Percentiles rank a stretch among this genome's conserved stretches.
phyloP scores from a whole-genome alignment of 2,329 filamentous ascomycete species.

The Colletotrichum costaricense region DNA sequence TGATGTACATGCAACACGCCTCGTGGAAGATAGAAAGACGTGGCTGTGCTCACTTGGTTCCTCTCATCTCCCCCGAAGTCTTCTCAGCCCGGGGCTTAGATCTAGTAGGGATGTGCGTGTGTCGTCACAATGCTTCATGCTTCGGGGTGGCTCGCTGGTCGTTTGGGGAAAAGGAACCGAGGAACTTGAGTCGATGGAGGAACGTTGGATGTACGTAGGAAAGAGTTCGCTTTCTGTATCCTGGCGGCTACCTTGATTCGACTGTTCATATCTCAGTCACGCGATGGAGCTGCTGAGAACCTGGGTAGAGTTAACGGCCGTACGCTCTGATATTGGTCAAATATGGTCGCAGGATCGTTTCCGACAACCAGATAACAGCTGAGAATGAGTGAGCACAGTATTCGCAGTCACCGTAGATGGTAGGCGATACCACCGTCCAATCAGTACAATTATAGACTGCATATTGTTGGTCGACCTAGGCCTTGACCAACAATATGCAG shows the following conservation, averaged over 20 bases:
- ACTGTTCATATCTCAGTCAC: neutral
- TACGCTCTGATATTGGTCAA: neutral
- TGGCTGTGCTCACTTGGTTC: conserved; percentile 13
- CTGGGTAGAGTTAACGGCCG: neutral
- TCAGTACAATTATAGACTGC: neutral
- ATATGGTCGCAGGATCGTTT: neutral
- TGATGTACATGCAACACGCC: neutral
- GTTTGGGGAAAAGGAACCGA: neutral
- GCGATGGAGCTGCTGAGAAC: neutral
- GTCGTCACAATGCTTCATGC: neutral
- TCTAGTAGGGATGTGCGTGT: neutral
- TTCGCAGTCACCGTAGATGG: neutral
- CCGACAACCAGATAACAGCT: neutral
- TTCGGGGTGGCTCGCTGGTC: neutral
- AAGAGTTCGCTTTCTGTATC: neutral
- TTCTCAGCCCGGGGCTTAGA: neutral
- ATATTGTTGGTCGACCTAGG: neutral
- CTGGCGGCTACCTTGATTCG: neutral
- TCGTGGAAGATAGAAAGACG: neutral
- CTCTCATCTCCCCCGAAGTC: neutral
- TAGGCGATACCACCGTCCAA: neutral
- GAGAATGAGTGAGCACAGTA: neutral
- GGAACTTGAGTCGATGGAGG: neutral
- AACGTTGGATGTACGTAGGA: neutral
- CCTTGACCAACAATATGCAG: neutral